Conservation (phyloP, 2,329 filamentous ascomycete genomes). For the Claviceps lovelessii region DNA sequence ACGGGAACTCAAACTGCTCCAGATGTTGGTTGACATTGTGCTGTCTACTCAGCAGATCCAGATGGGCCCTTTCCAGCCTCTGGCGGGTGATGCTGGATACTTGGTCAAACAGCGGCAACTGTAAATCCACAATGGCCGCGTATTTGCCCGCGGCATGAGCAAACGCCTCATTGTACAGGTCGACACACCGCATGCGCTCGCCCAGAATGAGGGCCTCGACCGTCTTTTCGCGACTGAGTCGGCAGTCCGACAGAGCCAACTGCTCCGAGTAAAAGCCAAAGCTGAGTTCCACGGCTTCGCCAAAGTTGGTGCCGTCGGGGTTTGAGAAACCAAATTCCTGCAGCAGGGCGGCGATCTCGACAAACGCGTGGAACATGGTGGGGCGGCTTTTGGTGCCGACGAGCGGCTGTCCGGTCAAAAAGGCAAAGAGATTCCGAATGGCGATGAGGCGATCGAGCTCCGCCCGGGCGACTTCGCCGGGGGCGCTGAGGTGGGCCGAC, state of each 20-base stretch:
- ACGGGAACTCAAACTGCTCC: slow-evolving; percentile 83
- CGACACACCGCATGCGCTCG: slow-evolving; percentile 68
- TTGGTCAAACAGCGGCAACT: slow-evolving; percentile 53
- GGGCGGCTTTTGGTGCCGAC: slow-evolving; percentile 41
- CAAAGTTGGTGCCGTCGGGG: slow-evolving; percentile 43
- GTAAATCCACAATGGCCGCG: slow-evolving; percentile 51
- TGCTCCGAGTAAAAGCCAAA: slow-evolving; percentile 68
- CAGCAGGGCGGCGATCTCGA: slow-evolving; percentile 39
- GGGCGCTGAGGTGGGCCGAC: slow-evolving; percentile 20
- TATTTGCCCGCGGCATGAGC: slow-evolving; percentile 84
- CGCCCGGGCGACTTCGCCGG: slow-evolving; percentile 17
- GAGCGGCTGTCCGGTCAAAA: slow-evolving; percentile 48
- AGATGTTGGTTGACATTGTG: slow-evolving; percentile 57
- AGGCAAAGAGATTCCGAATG: slow-evolving; percentile 51
- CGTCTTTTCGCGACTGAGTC: slow-evolving; percentile 72
- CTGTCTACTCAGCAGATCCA: slow-evolving; percentile 64
- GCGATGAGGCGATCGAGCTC: slow-evolving; percentile 43
- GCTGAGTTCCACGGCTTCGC: slow-evolving; percentile 45
- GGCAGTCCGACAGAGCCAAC: slow-evolving; percentile 62
- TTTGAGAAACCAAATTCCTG: slow-evolving; percentile 44
- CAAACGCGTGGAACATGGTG: slow-evolving; percentile 38
- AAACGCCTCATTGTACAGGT: slow-evolving; percentile 83
- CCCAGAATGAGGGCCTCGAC: slow-evolving; percentile 80
- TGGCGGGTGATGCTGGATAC: slow-evolving; percentile 60
- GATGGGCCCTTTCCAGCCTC: slow-evolving; percentile 65